Percentiles rank a stretch among this genome's conserved stretches.
These are phyloP conservation scores for Epicoccum sorghinum DNA, from an alignment of 2,329 filamentous ascomycete species.

Conservation along the genomic window DNA sequence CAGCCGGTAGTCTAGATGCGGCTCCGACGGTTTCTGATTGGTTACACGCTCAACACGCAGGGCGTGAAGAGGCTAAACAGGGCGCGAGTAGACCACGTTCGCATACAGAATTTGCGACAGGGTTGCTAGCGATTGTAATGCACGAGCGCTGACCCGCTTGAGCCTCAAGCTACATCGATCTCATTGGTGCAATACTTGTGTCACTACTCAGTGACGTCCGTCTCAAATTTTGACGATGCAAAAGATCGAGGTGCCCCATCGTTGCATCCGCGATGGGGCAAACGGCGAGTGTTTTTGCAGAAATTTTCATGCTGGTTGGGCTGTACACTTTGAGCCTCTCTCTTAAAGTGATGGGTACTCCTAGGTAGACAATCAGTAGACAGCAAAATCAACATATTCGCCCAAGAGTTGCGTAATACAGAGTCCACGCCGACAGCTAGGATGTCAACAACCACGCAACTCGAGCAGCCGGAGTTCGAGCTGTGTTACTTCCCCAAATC, in stretches of 20 bases:
- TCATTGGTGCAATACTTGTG: neutral
- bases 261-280: neutral
- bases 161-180: neutral
- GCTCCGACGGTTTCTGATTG: constrained; percentile 4
- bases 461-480: constrained; percentile 10
- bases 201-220: neutral
- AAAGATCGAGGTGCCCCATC: neutral
- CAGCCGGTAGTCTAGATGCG: constrained; percentile 7
- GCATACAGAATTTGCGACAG: neutral
- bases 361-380: neutral
- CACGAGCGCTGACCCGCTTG: neutral
- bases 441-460: constrained; percentile 10
- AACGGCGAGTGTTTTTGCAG: neutral
- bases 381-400: neutral
- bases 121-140: neutral
- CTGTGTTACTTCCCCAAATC: constrained; percentile 7
- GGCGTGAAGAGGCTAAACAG: constrained; percentile 10
- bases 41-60: constrained; percentile 1
- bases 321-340: neutral
- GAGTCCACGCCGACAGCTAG: neutral
- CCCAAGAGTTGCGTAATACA: too few species aligned
- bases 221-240: constrained; percentile 1
- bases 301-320: neutral
- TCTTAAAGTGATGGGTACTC: neutral
- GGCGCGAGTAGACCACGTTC: constrained; percentile 4